Percentiles rank a stretch among this genome's conserved stretches.
Conservation (phyloP, 176 grass and related monocot species). For the Bromus sterilis region DNA sequence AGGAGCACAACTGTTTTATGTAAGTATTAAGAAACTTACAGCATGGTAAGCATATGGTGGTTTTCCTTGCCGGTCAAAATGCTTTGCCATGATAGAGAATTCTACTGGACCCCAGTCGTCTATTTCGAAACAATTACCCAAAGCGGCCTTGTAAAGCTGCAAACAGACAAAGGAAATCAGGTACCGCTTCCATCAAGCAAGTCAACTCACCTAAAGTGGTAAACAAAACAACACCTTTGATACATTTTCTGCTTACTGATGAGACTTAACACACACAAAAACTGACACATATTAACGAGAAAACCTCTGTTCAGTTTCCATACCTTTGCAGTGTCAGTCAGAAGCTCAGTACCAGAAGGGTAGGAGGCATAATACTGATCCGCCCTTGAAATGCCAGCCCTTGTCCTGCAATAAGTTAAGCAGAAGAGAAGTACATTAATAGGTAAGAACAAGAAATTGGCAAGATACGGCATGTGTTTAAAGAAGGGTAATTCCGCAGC, state of each 20-base stretch:
- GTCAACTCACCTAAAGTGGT: too few species aligned
- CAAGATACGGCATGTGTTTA: background rate
- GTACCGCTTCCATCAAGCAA: background rate
- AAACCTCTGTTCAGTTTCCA: conserved; percentile 13
- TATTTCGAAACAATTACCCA: conserved; percentile 92
- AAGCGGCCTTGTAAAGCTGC: conserved; percentile 85
- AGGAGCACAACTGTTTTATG: background rate
- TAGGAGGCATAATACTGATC: conserved; percentile 88
- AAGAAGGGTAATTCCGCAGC: conserved; percentile 6
- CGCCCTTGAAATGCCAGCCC: conserved; percentile 71
- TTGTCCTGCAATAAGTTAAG: conserved; percentile 41
- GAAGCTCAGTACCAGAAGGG: conserved; percentile 70
- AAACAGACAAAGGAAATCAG: conserved; percentile 14
- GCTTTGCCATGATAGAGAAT: conserved; percentile 83
- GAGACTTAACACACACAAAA: too few species aligned
- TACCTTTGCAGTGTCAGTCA: conserved; percentile 85
- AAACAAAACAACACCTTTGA: too few species aligned
- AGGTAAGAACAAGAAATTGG: background rate
- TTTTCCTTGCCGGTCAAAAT: conserved; percentile 94
- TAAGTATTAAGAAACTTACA: conserved; percentile 30
- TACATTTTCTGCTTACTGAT: too few species aligned
- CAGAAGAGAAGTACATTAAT: background rate
- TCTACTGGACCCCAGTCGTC: conserved; percentile 91
- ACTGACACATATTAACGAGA: too few species aligned
- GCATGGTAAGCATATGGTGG: conserved; percentile 85